Evolutionary conservation across 2,329 filamentous ascomycete genomes (phyloP).

Genomic region (Magnaporthiopsis rhizophila): DNA sequence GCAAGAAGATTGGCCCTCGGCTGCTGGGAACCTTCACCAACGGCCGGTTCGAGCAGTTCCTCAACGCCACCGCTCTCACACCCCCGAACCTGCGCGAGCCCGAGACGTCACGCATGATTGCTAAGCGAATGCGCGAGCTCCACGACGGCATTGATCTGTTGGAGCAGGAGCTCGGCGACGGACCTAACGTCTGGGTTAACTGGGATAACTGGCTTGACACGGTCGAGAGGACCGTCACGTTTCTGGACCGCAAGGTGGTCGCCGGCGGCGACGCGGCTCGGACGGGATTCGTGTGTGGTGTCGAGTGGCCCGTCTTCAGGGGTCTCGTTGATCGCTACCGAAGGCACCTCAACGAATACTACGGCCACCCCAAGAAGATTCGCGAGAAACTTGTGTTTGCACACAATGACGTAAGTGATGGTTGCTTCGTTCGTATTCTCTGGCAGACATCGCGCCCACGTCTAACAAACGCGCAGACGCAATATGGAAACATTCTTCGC

Average conservation of each 20-base stretch:
- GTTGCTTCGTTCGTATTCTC: not conserved
- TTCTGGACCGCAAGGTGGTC: slow-evolving; percentile 50
- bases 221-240: slow-evolving; percentile 50
- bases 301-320: slow-evolving; percentile 73
- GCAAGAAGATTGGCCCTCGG: slow-evolving; percentile 88
- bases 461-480: slow-evolving; percentile 54
- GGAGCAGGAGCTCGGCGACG: slow-evolving; percentile 65
- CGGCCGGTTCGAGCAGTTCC: slow-evolving; percentile 91
- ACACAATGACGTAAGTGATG: slow-evolving; percentile 79
- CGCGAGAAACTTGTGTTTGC: slow-evolving; percentile 79
- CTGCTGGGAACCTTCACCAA: slow-evolving; percentile 89
- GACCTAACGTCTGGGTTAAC: slow-evolving; percentile 80
- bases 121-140: slow-evolving; percentile 93
- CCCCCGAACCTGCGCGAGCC: slow-evolving; percentile 68
- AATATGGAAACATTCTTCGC: slow-evolving; percentile 96
- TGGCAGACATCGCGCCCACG: not conserved
- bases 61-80: slow-evolving; percentile 76
- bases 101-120: slow-evolving; percentile 84
- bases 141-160: slow-evolving; percentile 89
- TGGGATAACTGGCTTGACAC: slow-evolving; percentile 87
- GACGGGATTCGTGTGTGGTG: slow-evolving; percentile 71
- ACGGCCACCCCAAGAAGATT: slow-evolving; percentile 58
- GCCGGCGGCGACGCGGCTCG: slow-evolving; percentile 51
- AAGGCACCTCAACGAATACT: slow-evolving; percentile 61
- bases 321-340: slow-evolving; percentile 70